Conservation (phyloP, 495 filamentous ascomycete species). For the Podospora appendiculata region DNA sequence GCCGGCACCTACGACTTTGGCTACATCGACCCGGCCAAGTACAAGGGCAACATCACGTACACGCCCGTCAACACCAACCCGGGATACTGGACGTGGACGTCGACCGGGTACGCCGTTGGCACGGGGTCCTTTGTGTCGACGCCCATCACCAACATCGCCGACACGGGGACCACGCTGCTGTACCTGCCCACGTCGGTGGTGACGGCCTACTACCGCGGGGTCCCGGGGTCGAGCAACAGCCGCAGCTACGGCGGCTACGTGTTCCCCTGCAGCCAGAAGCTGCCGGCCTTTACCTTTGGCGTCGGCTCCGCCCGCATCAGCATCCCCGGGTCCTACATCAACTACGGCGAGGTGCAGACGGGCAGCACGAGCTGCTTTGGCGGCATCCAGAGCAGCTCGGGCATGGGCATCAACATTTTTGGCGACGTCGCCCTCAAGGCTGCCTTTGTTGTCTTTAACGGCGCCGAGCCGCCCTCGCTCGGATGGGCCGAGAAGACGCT, state of each 20-base stretch:
- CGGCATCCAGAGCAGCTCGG: constrained; percentile 55
- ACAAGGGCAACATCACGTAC: constrained; percentile 60
- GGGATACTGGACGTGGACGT: constrained; percentile 70
- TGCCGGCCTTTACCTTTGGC: constrained; percentile 58
- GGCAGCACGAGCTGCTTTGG: constrained; percentile 47
- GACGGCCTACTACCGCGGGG: constrained; percentile 55
- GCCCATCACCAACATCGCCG: constrained; percentile 47
- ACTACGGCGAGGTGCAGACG: constrained; percentile 38
- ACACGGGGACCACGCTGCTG: constrained; percentile 72
- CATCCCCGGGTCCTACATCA: constrained; percentile 50
- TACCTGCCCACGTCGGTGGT: constrained; percentile 53
- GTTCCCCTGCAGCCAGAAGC: constrained; percentile 55
- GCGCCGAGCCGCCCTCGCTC: constrained; percentile 38
- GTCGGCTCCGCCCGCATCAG: constrained; percentile 44
- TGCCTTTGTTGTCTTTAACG: constrained; percentile 64
- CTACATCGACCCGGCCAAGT: constrained; percentile 56
- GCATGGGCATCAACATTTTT: constrained; percentile 62
- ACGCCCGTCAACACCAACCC: constrained; percentile 47
- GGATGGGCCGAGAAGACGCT: constrained; percentile 50
- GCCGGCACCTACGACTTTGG: constrained; percentile 73
- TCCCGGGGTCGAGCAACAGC: constrained; percentile 45
- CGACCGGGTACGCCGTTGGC: constrained; percentile 56
- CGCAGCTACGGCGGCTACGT: constrained; percentile 53
- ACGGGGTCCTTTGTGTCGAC: constrained; percentile 21
- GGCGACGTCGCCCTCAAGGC: constrained; percentile 77